phyloP scores from a whole-genome alignment of 495 filamentous ascomycete genomes.

The Pseudotulostoma volvatum region DNA sequence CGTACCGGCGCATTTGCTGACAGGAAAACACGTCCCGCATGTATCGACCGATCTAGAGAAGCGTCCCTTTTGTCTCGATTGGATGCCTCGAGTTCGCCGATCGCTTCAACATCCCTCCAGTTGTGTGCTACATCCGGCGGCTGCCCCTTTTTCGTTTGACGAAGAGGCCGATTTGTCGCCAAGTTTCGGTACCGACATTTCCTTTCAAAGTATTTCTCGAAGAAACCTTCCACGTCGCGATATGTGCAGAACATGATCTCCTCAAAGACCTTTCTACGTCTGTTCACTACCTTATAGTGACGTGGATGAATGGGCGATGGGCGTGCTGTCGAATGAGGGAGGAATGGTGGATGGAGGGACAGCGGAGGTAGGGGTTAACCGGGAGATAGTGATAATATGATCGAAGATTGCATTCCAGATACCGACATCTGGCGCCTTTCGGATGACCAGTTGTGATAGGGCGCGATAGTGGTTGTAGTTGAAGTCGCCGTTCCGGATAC shows the following conservation, averaged over 20 bases:
- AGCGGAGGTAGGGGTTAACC: too few relatives aligned
- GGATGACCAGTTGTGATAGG: not conserved
- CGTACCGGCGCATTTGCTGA: constrained; percentile 16
- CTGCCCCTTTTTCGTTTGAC: not conserved
- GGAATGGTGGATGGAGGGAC: not conserved
- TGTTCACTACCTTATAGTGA: not conserved
- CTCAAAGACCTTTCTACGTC: constrained; percentile 5
- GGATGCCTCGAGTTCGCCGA: constrained; percentile 7
- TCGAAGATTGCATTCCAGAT: not conserved
- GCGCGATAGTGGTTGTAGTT: not conserved
- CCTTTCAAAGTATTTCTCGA: constrained; percentile 8
- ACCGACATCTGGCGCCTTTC: not conserved
- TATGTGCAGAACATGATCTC: constrained; percentile 9
- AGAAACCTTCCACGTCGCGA: constrained; percentile 7
- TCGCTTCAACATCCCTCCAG: constrained; percentile 6
- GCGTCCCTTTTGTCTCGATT: constrained; percentile 4
- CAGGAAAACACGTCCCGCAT: constrained; percentile 11
- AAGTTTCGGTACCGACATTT: not conserved
- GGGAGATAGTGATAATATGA: not conserved
- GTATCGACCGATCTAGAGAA: constrained; percentile 6
- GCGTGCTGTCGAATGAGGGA: not conserved
- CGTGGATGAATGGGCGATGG: not conserved
- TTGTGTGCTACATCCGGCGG: constrained; percentile 1
- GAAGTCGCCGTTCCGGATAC: not conserved
- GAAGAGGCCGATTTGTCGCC: not conserved